A percentile compares a stretch with the other conserved stretches of the same genome.
These are phyloP conservation scores for Diaporthe longicolla DNA, from an alignment of 2,329 filamentous ascomycete genomes.

Conservation along the genomic window DNA sequence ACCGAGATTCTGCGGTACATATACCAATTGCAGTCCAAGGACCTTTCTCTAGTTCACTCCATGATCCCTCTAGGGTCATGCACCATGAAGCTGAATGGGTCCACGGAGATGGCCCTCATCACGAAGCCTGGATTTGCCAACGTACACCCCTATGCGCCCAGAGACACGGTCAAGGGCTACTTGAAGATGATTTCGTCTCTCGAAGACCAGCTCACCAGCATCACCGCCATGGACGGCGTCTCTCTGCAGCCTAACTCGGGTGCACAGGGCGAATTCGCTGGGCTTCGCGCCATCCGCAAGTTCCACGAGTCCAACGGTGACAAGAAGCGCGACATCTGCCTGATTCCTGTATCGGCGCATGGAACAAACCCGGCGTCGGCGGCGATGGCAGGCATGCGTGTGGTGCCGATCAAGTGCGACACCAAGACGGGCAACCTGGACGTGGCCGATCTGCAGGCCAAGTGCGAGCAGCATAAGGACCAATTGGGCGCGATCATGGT, in stretches of 20 bases:
- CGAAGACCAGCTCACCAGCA: slow-evolving; percentile 81
- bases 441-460: slow-evolving; percentile 85
- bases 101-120: slow-evolving; percentile 91
- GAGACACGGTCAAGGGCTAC: slow-evolving; percentile 77
- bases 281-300: slow-evolving; percentile 88
- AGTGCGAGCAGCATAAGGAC: slow-evolving; percentile 89
- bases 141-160: slow-evolving; percentile 84
- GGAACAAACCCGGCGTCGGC: slow-evolving; percentile 97
- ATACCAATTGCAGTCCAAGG: slow-evolving; percentile 92
- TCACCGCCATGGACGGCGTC: slow-evolving; percentile 91
- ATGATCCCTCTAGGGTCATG: slow-evolving; percentile 98
- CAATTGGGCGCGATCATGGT: slow-evolving; percentile 95
- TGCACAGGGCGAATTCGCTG: slow-evolving; percentile 94
- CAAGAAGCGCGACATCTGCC: slow-evolving; percentile 87
- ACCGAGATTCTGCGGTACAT: slow-evolving; percentile 96
- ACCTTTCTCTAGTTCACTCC: slow-evolving; percentile 92
- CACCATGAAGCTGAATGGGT: slow-evolving; percentile 98
- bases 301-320: slow-evolving; percentile 79
- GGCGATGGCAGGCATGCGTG: slow-evolving; percentile 95
- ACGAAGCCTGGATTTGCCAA: slow-evolving; percentile 82
- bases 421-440: slow-evolving; percentile 90
- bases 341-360: slow-evolving; percentile 95
- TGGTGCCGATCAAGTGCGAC: slow-evolving; percentile 93
- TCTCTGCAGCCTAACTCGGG: slow-evolving; percentile 96
- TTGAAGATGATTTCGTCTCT: slow-evolving; percentile 78